phyloP scores from a whole-genome alignment of 306 rosid species.

The Begonia peltatifolia region DNA sequence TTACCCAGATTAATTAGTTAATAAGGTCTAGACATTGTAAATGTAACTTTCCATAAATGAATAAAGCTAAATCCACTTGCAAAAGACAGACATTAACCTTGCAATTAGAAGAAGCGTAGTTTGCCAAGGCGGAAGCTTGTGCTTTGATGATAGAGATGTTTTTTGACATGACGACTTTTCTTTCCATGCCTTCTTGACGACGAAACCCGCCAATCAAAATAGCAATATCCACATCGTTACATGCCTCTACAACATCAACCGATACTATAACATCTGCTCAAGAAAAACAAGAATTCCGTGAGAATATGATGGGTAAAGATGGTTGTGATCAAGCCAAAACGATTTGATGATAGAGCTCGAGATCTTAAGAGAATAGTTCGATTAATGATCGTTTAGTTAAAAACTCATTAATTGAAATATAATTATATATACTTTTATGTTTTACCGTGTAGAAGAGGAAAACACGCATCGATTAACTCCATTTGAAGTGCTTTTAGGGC shows the following conservation, averaged over 20 bases:
- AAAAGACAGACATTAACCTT: slow-evolving; percentile 29
- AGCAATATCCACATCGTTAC: slow-evolving; percentile 79
- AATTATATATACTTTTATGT: slow-evolving; percentile 45
- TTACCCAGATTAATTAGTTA: slow-evolving; percentile 30
- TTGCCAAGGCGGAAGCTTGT: slow-evolving; percentile 91
- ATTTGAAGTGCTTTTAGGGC: slow-evolving; percentile 76
- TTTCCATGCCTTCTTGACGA: slow-evolving; percentile 95
- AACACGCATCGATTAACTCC: slow-evolving; percentile 92
- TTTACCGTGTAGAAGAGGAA: slow-evolving; percentile 82
- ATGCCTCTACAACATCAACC: slow-evolving; percentile 88
- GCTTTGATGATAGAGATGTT: slow-evolving; percentile 86
- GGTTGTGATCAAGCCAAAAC: background rate
- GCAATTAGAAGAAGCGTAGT: slow-evolving; percentile 88
- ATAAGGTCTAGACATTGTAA: no score
- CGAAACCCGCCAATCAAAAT: slow-evolving; percentile 99
- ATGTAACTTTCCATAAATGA: background rate
- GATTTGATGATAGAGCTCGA: background rate
- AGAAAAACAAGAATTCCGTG: background rate
- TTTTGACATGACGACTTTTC: slow-evolving; percentile 91
- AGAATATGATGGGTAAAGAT: no score
- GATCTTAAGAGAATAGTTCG: background rate
- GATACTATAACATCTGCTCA: slow-evolving; percentile 86
- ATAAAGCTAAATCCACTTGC: background rate
- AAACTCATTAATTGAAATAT: background rate
- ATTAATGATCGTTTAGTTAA: slow-evolving; percentile 5